These are phyloP conservation scores for Hondaea fermentalgiana DNA, from an alignment of 108 stramenopile species.

Conservation along the genomic window DNA sequence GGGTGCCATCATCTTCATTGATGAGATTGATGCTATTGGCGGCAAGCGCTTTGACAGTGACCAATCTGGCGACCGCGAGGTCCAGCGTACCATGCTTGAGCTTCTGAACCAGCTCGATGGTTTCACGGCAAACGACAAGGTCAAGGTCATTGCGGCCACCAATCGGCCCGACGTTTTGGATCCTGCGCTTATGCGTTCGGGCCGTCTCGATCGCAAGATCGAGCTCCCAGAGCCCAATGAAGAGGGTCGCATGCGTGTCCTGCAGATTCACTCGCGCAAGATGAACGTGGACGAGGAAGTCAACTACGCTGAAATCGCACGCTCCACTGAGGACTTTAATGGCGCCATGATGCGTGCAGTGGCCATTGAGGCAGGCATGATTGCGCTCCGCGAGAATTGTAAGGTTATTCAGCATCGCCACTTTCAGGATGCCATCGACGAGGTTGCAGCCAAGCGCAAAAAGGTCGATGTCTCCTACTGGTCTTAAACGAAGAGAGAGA, in stretches of 20 bases:
- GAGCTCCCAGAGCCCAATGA: slow-evolving; percentile 95
- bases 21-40: slow-evolving; percentile 98
- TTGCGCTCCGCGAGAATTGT: slow-evolving; percentile 75
- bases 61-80: slow-evolving; percentile 94
- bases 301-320: slow-evolving; percentile 86
- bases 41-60: slow-evolving; percentile 97
- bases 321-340: slow-evolving; percentile 94
- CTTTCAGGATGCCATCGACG: slow-evolving; percentile 91
- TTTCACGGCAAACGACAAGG: slow-evolving; percentile 89
- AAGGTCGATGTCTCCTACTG: slow-evolving; percentile 43
- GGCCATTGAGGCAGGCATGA: slow-evolving; percentile 97
- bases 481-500: neutral
- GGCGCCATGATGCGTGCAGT: slow-evolving; percentile 95
- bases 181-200: slow-evolving; percentile 90
- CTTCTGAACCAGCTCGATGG: slow-evolving; percentile 95
- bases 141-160: slow-evolving; percentile 99
- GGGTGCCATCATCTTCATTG: slow-evolving; percentile 90
- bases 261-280: slow-evolving; percentile 85
- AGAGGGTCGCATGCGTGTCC: slow-evolving; percentile 79
- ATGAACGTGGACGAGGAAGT: slow-evolving; percentile 81
- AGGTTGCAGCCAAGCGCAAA: slow-evolving; percentile 98
- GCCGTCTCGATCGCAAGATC: slow-evolving; percentile 94
- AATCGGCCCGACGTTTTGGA: slow-evolving; percentile 95
- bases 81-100: slow-evolving; percentile 99
- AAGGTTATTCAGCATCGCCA: slow-evolving; percentile 79